Evolutionary conservation across 352 stramenopile species (phyloP).

Genomic region (Phytophthora hybrid): DNA sequence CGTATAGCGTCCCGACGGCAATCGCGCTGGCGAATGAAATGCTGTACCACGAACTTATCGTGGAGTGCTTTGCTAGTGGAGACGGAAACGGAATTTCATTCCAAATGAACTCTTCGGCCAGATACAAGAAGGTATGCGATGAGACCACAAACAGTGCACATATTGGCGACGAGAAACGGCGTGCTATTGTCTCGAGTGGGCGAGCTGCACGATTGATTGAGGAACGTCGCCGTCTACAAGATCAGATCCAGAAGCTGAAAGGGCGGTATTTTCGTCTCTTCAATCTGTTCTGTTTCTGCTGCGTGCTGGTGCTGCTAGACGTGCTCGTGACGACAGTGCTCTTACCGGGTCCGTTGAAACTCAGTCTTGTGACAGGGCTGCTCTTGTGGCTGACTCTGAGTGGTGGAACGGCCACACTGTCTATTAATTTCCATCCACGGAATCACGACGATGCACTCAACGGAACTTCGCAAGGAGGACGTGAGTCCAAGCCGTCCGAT

Average conservation of each 20-base stretch:
- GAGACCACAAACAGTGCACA: conserved; percentile 6
- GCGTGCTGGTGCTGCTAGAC: conserved; percentile 48
- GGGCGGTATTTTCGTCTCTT: conserved; percentile 40
- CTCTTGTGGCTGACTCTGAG: conserved; percentile 49
- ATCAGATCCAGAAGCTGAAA: conserved; percentile 38
- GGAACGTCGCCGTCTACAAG: conserved; percentile 32
- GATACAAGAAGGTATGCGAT: conserved; percentile 35
- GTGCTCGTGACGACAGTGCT: conserved; percentile 30
- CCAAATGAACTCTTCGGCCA: conserved; percentile 31
- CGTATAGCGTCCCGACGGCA: conserved; percentile 52
- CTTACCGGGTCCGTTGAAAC: conserved; percentile 46
- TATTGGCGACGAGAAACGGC: conserved; percentile 19
- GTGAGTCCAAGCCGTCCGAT: background rate
- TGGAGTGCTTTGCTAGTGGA: conserved; percentile 22
- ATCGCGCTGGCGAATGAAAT: conserved; percentile 46
- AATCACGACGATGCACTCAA: conserved; percentile 18
- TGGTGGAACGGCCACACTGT: conserved; percentile 48
- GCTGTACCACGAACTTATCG: conserved; percentile 42
- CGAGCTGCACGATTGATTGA: conserved; percentile 24
- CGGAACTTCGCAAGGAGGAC: conserved; percentile 17
- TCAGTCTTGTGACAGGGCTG: conserved; percentile 45
- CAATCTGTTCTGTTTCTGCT: conserved; percentile 49
- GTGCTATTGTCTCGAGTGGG: conserved; percentile 19
- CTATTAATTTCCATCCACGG: conserved; percentile 48
- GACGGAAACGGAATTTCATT: conserved; percentile 17